These are phyloP conservation scores for Chloromonas sp. DNA, from an alignment of 163 green algal genomes.

Conservation along the genomic window DNA sequence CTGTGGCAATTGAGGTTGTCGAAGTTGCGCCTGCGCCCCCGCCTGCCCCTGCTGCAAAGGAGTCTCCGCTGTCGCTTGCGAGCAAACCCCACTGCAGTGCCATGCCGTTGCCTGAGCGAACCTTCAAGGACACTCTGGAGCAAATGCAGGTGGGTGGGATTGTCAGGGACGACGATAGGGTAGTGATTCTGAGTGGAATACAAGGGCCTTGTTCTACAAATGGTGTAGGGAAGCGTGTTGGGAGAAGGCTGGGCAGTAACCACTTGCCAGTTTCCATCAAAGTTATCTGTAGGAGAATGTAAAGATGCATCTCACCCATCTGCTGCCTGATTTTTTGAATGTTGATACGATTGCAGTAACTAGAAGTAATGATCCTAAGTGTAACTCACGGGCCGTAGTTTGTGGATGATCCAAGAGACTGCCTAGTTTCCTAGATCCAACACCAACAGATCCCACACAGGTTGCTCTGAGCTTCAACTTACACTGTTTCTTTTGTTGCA, in stretches of 20 bases:
- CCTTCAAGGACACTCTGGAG: conserved; percentile 21
- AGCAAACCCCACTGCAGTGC: conserved; percentile 17
- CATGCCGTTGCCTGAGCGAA: conserved; percentile 20
- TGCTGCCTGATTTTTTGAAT: not conserved
- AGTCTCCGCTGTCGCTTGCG: not conserved
- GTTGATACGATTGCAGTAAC: not conserved
- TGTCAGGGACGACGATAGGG: not conserved
- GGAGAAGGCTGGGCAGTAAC: too few species aligned
- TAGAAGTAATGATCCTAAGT: too few species aligned
- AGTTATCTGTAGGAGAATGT: not conserved
- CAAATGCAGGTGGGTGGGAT: conserved; percentile 27
- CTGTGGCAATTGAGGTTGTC: conserved; percentile 6
- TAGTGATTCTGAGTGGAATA: not conserved
- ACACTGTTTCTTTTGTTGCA: not conserved
- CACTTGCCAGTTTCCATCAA: not conserved
- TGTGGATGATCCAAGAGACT: not conserved
- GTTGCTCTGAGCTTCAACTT: not conserved
- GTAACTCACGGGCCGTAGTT: not conserved
- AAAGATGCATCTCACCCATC: not conserved
- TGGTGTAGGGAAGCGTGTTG: not conserved
- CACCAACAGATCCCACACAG: not conserved
- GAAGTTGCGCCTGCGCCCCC: not conserved
- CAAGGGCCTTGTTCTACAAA: not conserved
- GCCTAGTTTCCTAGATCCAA: not conserved
- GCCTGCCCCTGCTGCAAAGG: not conserved